Percentiles rank a stretch among this genome's conserved stretches.
Evolutionary conservation across 495 filamentous ascomycete species (phyloP).

Genomic region (Xylaria bambusicola): DNA sequence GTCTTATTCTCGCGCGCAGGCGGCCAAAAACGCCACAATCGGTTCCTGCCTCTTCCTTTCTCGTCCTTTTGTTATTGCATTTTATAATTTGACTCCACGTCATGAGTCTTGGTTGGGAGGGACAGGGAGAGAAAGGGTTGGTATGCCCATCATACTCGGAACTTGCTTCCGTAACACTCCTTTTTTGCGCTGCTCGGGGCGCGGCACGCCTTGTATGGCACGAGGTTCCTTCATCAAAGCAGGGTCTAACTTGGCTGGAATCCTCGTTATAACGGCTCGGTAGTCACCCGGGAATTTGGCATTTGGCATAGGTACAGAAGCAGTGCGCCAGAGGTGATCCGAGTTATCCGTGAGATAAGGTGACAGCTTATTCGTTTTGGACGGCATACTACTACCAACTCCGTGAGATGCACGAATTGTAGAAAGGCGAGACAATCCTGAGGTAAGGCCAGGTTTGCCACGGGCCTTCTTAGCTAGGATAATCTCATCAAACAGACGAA

Average conservation of each 20-base stretch:
- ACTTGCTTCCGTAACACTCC: conserved; percentile 69
- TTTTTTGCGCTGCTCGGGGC: conserved; percentile 61
- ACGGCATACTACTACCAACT: conserved; percentile 39
- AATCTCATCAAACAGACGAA: conserved; percentile 93
- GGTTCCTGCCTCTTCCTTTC: background rate
- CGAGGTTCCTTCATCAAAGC: conserved; percentile 86
- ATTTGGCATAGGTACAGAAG: conserved; percentile 74
- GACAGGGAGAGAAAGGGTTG: conserved; percentile 17
- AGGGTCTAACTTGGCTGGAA: conserved; percentile 81
- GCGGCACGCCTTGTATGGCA: conserved; percentile 71
- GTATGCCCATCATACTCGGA: conserved; percentile 59
- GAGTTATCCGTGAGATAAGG: conserved; percentile 81
- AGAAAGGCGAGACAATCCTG: conserved; percentile 55
- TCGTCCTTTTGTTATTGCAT: background rate
- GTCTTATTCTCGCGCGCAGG: too few relatives aligned
- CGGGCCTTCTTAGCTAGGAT: conserved; percentile 93
- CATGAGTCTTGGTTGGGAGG: conserved; percentile 10
- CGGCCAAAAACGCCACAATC: background rate
- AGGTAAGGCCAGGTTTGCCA: conserved; percentile 57
- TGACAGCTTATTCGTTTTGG: conserved; percentile 48
- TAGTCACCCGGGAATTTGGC: conserved; percentile 73
- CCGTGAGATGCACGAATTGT: conserved; percentile 50
- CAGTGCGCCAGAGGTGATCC: conserved; percentile 91
- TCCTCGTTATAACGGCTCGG: conserved; percentile 51
- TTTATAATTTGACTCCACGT: background rate